Evolutionary conservation across 1,284 basidiomycete genomes (phyloP).

Genomic region (Trametes versicolor): DNA sequence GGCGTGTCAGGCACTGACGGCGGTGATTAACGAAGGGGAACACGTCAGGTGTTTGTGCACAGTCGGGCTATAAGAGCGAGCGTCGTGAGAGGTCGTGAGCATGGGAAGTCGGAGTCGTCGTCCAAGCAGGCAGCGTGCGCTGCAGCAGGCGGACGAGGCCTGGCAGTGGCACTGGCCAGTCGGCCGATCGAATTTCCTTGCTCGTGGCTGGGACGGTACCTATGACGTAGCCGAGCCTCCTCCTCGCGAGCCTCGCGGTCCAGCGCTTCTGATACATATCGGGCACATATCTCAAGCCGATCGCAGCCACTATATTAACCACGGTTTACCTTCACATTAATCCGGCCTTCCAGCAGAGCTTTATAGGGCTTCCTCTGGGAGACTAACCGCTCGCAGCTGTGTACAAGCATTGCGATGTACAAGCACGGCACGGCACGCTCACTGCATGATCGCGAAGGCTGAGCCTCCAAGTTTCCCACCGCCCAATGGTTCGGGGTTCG

Average conservation of each 20-base stretch:
- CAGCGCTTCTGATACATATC: background rate
- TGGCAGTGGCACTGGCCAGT: background rate
- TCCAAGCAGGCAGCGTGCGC: background rate
- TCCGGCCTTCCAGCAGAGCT: no score
- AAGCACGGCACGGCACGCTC: no score
- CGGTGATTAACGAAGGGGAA: conserved; percentile 4
- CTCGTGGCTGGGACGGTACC: conserved; percentile 11
- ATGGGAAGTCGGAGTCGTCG: background rate
- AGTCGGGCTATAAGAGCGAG: background rate
- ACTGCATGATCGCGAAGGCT: no score
- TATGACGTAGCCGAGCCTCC: conserved; percentile 15
- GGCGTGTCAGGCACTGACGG: conserved; percentile 16
- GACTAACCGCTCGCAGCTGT: no score
- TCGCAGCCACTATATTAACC: no score
- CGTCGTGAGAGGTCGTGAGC: conserved; percentile 2
- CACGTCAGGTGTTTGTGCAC: conserved; percentile 8
- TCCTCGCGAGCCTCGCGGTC: background rate
- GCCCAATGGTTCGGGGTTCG: no score
- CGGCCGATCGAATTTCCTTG: background rate
- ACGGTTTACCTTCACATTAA: no score
- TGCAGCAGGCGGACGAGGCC: no score
- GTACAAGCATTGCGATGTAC: no score
- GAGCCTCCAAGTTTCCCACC: no score
- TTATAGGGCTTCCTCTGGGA: no score
- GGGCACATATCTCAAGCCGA: no score